Percentiles rank a stretch among this genome's conserved stretches.
Evolutionary conservation across 2,329 filamentous ascomycete genomes (phyloP).

Genomic region (Colletotrichum destructivum): DNA sequence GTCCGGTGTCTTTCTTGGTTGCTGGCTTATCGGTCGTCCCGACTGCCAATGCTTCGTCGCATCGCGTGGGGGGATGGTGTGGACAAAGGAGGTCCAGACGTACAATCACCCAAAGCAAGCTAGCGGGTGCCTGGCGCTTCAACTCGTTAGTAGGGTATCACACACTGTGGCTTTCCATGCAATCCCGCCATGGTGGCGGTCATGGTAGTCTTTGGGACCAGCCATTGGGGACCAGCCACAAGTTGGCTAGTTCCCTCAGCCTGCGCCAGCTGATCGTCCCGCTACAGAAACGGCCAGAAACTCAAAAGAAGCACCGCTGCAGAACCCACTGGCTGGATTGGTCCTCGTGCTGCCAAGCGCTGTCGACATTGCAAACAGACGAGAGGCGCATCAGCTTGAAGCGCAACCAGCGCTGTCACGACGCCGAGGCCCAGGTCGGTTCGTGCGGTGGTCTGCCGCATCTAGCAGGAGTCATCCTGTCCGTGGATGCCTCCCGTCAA

Average conservation of each 20-base stretch:
- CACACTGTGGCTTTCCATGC: neutral
- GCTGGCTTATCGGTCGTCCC: slow-evolving; percentile 9
- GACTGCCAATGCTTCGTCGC: slow-evolving; percentile 16
- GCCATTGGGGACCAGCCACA: neutral
- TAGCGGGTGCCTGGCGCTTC: slow-evolving; percentile 12
- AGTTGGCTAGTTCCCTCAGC: neutral
- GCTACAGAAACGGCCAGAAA: slow-evolving; percentile 33
- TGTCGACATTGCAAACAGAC: slow-evolving; percentile 23
- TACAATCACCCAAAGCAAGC: slow-evolving; percentile 7
- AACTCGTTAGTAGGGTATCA: neutral
- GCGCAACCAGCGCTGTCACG: neutral
- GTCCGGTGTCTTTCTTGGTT: slow-evolving; percentile 4
- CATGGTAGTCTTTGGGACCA: neutral
- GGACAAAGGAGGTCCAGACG: slow-evolving; percentile 27
- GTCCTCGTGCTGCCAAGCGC: slow-evolving; percentile 18
- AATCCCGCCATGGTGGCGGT: neutral
- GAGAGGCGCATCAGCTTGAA: neutral
- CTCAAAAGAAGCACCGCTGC: slow-evolving; percentile 4
- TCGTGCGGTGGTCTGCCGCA: slow-evolving; percentile 11
- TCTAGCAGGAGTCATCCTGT: slow-evolving; percentile 11
- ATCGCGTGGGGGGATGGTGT: slow-evolving; percentile 6
- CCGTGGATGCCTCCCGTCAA: neutral
- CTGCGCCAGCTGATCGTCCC: slow-evolving; percentile 18
- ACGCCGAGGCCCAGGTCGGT: neutral
- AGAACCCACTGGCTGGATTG: neutral